These are phyloP conservation scores for Kalmusia sp. DNA, from an alignment of 2,329 filamentous ascomycete genomes.

Conservation along the genomic window DNA sequence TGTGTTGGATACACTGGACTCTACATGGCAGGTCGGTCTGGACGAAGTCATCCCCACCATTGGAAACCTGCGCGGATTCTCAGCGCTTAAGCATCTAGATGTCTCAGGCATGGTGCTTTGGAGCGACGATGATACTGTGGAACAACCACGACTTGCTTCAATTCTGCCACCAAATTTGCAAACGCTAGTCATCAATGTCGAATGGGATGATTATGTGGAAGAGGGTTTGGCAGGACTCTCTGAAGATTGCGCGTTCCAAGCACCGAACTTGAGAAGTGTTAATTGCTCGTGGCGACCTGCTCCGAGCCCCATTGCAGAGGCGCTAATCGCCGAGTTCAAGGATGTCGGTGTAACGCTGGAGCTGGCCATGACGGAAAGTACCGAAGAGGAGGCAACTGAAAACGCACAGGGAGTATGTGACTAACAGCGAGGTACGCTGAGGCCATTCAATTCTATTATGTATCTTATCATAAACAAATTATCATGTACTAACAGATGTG, in stretches of 20 bases:
- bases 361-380: neutral
- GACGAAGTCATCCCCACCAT: conserved; percentile 14
- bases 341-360: neutral
- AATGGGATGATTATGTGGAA: conserved; percentile 28
- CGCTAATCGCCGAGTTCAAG: conserved; percentile 1
- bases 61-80: conserved; percentile 19
- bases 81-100: conserved; percentile 17
- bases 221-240: conserved; percentile 9
- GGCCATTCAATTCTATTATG: no score
- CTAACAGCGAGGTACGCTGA: neutral
- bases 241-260: conserved; percentile 4
- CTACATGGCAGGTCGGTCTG: conserved; percentile 15
- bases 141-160: conserved; percentile 9
- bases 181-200: conserved; percentile 16
- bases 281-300: conserved; percentile 20
- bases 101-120: conserved; percentile 24
- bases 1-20: conserved; percentile 18
- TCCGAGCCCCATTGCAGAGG: neutral
- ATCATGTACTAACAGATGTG: no score
- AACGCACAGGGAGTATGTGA: neutral
- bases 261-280: conserved; percentile 15
- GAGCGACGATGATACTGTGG: conserved; percentile 13
- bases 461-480: no score
- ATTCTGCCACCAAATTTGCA: conserved; percentile 22
- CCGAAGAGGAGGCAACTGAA: neutral